Base-by-base conservation (phyloP, 2,329 filamentous ascomycete species). In the Ophiostoma sp. region DNA sequence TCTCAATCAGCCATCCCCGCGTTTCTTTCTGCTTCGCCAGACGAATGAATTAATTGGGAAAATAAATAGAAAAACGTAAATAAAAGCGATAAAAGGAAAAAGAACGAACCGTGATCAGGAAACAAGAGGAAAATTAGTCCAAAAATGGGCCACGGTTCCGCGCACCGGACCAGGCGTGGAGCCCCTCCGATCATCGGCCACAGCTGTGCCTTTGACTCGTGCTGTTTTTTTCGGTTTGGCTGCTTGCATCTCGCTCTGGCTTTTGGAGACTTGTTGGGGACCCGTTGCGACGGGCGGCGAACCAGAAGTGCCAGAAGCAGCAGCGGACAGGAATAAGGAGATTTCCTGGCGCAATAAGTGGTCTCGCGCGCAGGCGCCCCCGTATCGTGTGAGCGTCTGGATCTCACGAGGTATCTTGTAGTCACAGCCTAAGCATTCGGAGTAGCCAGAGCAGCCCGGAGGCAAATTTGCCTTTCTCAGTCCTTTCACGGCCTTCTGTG, bases 1-100 rank as follows among this genome's bases (percentile, higher is more conserved):
- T 72, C 68, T 68, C 55, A 72, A 70, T 69, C 69, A 52, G 62
- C 66, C 64, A 69, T 69, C 69, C 70, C 70, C 70, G 70, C 70
- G 69, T 71, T 71, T 71, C 70, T 69, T 58, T 52, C 18, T 41
- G 18, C n/a, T 64, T 38, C 45, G 40, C 49, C 52, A 44, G 52
- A 27, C 18, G 36, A 16, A 40, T 41, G 18, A 45, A 47, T n/a
- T 42, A 18, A 42, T 6, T 27, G 27, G 27, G 40, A 38, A 38
- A 62, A 45, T 14, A 40, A 27, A 45, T 6, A n/a, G 2, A n/a
- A 62, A 62, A 62, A 60, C 60, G 49, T 40, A 45, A 47, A 55
- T 52, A 7, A 18, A 38, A 40, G 62, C 41, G 36, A 49, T 41
- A 55, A 67, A 42, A 49, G 16, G 41, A 44, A 27, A 52, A 47